Evolutionary conservation across 805 yeast genomes (phyloP), one percentile per base, ranked within the genome.

Genomic region (Candida arabinofermentans): DNA sequence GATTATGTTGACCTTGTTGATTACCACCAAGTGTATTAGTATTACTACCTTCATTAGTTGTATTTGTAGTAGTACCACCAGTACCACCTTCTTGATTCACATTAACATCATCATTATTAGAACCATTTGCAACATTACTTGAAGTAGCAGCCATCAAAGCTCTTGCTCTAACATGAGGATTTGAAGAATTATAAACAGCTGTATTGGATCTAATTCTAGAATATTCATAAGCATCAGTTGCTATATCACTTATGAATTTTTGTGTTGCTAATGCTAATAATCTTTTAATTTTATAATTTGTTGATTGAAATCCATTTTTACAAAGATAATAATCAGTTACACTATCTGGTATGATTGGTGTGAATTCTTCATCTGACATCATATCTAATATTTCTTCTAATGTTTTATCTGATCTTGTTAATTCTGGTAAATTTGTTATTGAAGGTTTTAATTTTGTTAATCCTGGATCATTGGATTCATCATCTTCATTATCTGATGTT

Each of bases 261-360:
- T 95, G 99, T 0, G 99, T 93, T 1, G 99, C 98, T 42, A 93
- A 69, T 0, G 98, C 97, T 37, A 93, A 69, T 27, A 93, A 67
- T 40, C 98, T 72, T 61, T 89, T 90, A 43, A 86, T 79, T 43
- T 89, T 75, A 12, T 78, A 67, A 59, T 91, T 96, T 30, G 83
- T 72, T 22, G 93, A 79, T 44, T 82, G 83, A 54, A 93, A 81
- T 30, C 97, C 97, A 47, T 88, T 83, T 55, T 83, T 83, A 8
- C 54, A 49, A 14, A 91, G 66, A 55, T 91, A 93, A 60, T 89
- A 93, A 58, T 91, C 97, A 0, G 96, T 86, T 9, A 93, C 97
- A 0, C 95, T 90, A 59, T 93, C 98, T 0, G 99, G 99, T 31
- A 93, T 93, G 26, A 91, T 83, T 2, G 99, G 99, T 3, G 96